phyloP scores from a whole-genome alignment of 768 basidiomycete species.

The Pisolithus sp. region DNA sequence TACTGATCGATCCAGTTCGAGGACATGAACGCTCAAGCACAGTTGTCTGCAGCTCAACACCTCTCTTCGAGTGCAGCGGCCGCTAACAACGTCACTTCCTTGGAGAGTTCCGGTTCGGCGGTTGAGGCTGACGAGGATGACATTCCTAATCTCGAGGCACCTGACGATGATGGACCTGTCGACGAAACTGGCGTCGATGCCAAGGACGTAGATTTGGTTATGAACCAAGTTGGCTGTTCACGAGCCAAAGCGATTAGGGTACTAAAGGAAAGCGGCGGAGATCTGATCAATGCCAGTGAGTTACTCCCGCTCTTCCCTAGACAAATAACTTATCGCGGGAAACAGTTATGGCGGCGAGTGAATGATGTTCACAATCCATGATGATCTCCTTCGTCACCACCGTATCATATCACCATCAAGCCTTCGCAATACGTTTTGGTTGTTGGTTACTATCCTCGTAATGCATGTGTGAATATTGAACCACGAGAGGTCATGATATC shows the following conservation, averaged over 20 bases:
- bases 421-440: constrained; percentile 17
- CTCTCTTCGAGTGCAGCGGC: constrained; percentile 49
- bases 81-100: constrained; percentile 35
- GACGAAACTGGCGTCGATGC: constrained; percentile 88
- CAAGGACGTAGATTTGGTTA: constrained; percentile 93
- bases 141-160: constrained; percentile 76
- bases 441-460: constrained; percentile 4
- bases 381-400: constrained; percentile 8
- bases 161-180: constrained; percentile 73
- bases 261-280: constrained; percentile 86
- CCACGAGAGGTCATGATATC: constrained; percentile 27
- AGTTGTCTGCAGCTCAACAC: constrained; percentile 74
- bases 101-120: constrained; percentile 46
- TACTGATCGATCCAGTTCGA: constrained; percentile 50
- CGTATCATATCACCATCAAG: constrained; percentile 24
- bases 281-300: constrained; percentile 95
- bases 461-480: constrained; percentile 5
- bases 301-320: constrained; percentile 18
- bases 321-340: constrained; percentile 9
- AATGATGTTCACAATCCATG: constrained; percentile 43
- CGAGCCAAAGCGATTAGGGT: constrained; percentile 88
- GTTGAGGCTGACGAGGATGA: constrained; percentile 60
- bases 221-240: constrained; percentile 82
- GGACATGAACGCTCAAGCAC: constrained; percentile 79
- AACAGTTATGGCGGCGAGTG: constrained; percentile 89